phyloP scores from a whole-genome alignment of 306 rosid genomes.

The Quercus parvula region DNA sequence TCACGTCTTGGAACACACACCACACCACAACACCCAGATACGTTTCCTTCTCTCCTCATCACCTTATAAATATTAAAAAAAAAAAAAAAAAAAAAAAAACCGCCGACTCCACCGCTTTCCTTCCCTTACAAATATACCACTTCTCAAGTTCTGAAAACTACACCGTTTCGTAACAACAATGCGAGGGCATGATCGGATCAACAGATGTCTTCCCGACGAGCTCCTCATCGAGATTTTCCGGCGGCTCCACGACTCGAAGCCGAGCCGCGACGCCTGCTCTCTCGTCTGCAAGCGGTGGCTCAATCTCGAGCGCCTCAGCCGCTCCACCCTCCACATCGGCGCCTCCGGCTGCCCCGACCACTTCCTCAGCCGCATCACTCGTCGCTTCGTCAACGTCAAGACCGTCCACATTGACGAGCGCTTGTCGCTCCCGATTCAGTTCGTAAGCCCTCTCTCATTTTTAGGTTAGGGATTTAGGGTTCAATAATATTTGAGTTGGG shows the following conservation, averaged over 20 bases:
- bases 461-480: no score
- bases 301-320: constrained; percentile 73
- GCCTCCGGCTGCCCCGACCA: constrained; percentile 77
- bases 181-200: constrained; percentile 78
- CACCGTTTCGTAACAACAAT: neutral
- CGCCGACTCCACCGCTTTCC: constrained; percentile 26
- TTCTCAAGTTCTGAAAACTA: neutral
- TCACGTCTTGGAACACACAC: no score
- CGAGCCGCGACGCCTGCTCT: constrained; percentile 74
- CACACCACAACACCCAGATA: no score
- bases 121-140: neutral
- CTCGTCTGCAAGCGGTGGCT: constrained; percentile 93
- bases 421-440: constrained; percentile 50
- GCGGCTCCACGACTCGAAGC: constrained; percentile 46
- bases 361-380: constrained; percentile 49
- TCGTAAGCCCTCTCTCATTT: constrained; percentile 28
- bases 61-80: no score
- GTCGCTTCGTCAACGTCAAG: constrained; percentile 63
- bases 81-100: neutral
- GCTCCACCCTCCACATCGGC: constrained; percentile 68
- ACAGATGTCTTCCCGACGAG: constrained; percentile 75
- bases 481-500: neutral
- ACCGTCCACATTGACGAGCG: constrained; percentile 77
- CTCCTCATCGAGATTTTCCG: constrained; percentile 73
- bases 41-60: no score